A percentile compares a stretch with the other conserved stretches of the same genome.
Conservation (phyloP, 495 filamentous ascomycete genomes). For the Bacidia gigantensis region DNA sequence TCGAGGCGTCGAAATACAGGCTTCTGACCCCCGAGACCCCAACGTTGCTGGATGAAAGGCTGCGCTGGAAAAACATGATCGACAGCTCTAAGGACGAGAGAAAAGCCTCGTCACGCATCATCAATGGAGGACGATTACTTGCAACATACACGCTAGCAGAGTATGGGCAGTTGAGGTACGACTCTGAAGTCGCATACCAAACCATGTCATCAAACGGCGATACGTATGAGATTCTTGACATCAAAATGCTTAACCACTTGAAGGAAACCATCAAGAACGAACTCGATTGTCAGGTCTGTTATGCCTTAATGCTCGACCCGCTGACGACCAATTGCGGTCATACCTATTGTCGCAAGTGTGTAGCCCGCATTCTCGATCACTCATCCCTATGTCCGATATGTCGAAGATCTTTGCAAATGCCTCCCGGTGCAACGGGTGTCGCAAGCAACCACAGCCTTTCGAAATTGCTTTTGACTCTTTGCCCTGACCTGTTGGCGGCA, state of each 20-base stretch:
- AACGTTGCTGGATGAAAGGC: constrained; percentile 19
- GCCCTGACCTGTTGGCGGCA: constrained; percentile 47
- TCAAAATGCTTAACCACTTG: constrained; percentile 37
- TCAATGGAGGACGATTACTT: constrained; percentile 43
- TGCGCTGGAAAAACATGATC: constrained; percentile 13
- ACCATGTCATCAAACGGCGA: constrained; percentile 24
- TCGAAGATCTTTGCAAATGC: constrained; percentile 50
- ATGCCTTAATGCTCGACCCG: constrained; percentile 62
- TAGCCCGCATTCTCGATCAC: constrained; percentile 60
- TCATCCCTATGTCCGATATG: constrained; percentile 68
- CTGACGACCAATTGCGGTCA: constrained; percentile 78
- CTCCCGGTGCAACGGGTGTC: constrained; percentile 36
- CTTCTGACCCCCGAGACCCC: constrained; percentile 15
- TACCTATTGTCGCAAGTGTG: constrained; percentile 72
- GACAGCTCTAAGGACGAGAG: constrained; percentile 15
- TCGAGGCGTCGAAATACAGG: constrained; percentile 18
- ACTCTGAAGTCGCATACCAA: constrained; percentile 42
- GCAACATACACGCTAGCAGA: constrained; percentile 44
- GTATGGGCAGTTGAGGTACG: constrained; percentile 36
- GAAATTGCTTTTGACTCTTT: constrained; percentile 46
- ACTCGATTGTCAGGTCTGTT: constrained; percentile 81
- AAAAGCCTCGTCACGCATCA: constrained; percentile 16
- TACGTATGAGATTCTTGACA: constrained; percentile 33
- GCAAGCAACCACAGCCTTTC: constrained; percentile 50
- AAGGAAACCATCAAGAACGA: constrained; percentile 49